Base-by-base conservation (phyloP, 2,329 filamentous ascomycete species). In the Cercospora citrullina region DNA sequence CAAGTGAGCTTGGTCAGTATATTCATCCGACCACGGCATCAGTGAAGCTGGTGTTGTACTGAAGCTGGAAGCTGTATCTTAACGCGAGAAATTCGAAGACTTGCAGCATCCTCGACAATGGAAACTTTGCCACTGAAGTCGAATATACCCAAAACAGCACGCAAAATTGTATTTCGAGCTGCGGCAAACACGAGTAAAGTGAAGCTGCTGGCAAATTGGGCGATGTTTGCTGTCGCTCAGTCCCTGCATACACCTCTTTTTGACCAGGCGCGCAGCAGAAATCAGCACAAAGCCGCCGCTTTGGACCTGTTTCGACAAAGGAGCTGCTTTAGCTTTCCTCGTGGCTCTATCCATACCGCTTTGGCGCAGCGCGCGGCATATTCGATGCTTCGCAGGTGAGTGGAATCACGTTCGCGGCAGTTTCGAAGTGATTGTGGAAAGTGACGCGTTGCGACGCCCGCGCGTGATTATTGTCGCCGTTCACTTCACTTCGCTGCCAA, bases 401-500 rank as follows among this genome's bases (percentile, higher is more conserved):
- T 5, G 3, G 4, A 23, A 5, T 6, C 45, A 12, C 5, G 45
- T 1, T 30, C 30, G 1, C 16, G 48, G 48, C 14, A 3, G 4
- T 4, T 3, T 30, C 5, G 23, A 55, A 3, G 23, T 55, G 48
- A 1, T 28, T 59, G 28, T 9, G 55, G 55, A 36, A 2, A 59
- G 28, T 59, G 2, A 16, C n/a, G 55, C 55, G 28, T 12, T 4
- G 55, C 30, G 18, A 5, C n/a, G 55, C n/a, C 1, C 55, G 55
- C 28, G 55, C 28, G 55, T 31, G 55, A 59, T 4, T 36, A 0
- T 1, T 59, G 55, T 33, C n/a, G 55, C 31, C 55, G 55, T 59
- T 16, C 12, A 31, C 26, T 58, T 58, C 55, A 58, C 55, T 59
- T 59, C 55, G 16, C 55, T 36, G 55, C 55, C 55, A 59, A 59